A percentile compares a stretch with the other conserved stretches of the same genome.
These are phyloP conservation scores for Marasmius fiardii DNA, from an alignment of 1,284 basidiomycete species.

Conservation along the genomic window DNA sequence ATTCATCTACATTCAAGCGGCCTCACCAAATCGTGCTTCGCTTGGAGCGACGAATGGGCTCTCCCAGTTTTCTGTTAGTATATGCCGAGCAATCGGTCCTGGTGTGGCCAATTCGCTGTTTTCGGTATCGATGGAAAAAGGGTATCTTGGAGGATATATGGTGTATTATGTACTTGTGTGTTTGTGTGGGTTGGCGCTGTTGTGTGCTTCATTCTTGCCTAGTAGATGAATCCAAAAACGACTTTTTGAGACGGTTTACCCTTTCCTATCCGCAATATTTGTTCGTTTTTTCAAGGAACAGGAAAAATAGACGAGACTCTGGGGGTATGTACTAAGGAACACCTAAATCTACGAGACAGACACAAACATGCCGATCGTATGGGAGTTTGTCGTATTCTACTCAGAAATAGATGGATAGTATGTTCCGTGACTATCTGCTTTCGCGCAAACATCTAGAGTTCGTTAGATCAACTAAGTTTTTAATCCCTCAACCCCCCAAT, in stretches of 20 bases:
- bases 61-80: constrained; percentile 42
- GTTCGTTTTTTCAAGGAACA: too few relatives aligned
- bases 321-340: too few relatives aligned
- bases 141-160: not conserved
- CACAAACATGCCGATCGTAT: too few relatives aligned
- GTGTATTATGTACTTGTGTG: not conserved
- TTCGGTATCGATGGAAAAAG: constrained; percentile 26
- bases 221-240: too few relatives aligned
- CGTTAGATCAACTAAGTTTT: not conserved
- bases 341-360: too few relatives aligned
- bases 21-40: constrained; percentile 28
- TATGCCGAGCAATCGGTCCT: constrained; percentile 47
- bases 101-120: constrained; percentile 30
- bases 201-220: too few relatives aligned
- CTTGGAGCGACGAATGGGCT: constrained; percentile 50
- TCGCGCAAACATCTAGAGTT: not conserved
- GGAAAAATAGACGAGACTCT: too few relatives aligned
- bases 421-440: constrained; percentile 14
- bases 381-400: too few relatives aligned
- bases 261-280: too few relatives aligned
- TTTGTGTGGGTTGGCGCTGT: too few relatives aligned
- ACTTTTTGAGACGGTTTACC: too few relatives aligned
- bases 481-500: constrained; percentile 48
- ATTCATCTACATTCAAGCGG: constrained; percentile 28
- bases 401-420: too few relatives aligned